Evolutionary conservation across 305 asterid genomes (phyloP), one percentile per base, ranked within the genome.

Genomic region (Fraxinus latifolia): DNA sequence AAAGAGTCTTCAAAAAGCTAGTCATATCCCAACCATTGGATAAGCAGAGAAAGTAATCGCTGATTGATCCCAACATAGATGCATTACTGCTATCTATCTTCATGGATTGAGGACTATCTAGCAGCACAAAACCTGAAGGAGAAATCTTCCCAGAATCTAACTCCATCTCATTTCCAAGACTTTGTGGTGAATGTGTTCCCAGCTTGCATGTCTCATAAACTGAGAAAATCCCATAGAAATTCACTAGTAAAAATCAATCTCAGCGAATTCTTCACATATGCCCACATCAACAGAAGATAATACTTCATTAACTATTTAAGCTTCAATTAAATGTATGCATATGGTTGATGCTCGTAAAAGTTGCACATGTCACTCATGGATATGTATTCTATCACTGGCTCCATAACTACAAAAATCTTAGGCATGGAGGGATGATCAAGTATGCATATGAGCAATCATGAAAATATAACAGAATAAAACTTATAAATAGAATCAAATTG

Each of bases 21-120:
- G 95, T 89, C 88, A 96, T 88, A 89, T 96, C 99, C 99, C 99
- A 95, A 77, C 98, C 99, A 92, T 95, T 96, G n/a, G 98, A 96
- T 67, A 96, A 92, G 86, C 93, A 92, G 84, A 96, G 98, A 83
- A 96, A 96, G 88, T 92, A 96, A 89, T 96, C 99, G 87, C 99
- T 95, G 89, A 96, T 90, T 14, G 98, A 96, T 88, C 98, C 99
- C 92, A 96, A 81, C 92, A 93, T 90, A 81, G 99, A 95, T 85
- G 98, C 96, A 86, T 90, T 93, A 78, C 89, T 92, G 86, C 96
- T 92, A 79, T 96, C 99, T 81, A 95, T 96, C 91, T 95, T 96
- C 99, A 96, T 93, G 74, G 98, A 96, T 83, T 95, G 99, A 65
- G 99, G 99, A 87, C 98, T 89, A 88, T 96, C 98, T 76, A 95